These are phyloP conservation scores for Fusarium sp. DNA, from an alignment of 2,329 filamentous ascomycete species.

Conservation along the genomic window DNA sequence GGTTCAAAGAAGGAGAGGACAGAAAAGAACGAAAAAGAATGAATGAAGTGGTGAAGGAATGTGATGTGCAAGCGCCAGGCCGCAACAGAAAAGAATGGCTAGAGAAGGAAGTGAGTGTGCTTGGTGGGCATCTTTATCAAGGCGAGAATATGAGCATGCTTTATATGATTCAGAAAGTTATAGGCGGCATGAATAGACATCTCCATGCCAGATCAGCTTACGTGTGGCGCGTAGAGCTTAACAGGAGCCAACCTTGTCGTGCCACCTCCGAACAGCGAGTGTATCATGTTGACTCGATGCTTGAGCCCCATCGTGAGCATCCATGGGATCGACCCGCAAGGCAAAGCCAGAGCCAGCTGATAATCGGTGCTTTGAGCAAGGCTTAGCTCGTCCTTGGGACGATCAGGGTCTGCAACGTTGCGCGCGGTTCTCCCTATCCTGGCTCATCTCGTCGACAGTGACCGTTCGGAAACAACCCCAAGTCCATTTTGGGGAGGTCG, in stretches of 20 bases:
- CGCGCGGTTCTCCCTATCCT: background rate
- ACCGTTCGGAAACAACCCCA: background rate
- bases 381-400: background rate
- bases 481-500: background rate
- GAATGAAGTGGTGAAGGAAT: background rate
- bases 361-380: background rate
- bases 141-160: background rate
- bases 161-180: background rate
- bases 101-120: constrained; percentile 8
- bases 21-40: constrained; percentile 3
- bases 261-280: constrained; percentile 7
- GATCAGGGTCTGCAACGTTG: background rate
- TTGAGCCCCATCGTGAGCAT: background rate
- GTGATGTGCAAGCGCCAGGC: constrained; percentile 32
- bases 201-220: background rate
- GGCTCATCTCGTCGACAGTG: background rate
- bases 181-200: background rate
- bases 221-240: background rate
- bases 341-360: background rate
- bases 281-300: constrained; percentile 19
- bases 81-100: constrained; percentile 21
- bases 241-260: constrained; percentile 2
- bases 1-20: background rate
- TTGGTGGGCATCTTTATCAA: background rate
- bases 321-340: background rate